phyloP scores from a whole-genome alignment of 1,139 yeast species.

The Diutina scorzettiae region DNA sequence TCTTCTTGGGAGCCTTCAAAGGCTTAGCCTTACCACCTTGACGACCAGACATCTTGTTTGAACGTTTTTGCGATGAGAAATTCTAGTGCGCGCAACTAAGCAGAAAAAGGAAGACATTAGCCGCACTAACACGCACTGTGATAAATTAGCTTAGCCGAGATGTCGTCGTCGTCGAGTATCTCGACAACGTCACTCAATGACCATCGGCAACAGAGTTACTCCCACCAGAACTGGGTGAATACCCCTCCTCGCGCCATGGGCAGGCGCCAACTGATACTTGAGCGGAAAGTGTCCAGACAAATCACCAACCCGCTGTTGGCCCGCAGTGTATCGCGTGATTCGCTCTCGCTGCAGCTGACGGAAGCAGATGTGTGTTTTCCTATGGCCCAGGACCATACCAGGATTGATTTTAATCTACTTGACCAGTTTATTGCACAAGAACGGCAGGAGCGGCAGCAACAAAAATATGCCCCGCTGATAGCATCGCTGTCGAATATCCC shows the following conservation, averaged over 20 bases:
- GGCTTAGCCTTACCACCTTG: conserved; percentile 69
- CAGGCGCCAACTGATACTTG: conserved; percentile 2
- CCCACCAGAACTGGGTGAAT: not conserved
- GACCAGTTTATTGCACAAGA: not conserved
- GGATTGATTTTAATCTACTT: conserved; percentile 12
- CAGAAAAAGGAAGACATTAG: too few species aligned
- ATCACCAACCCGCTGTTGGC: conserved; percentile 1
- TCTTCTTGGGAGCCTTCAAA: conserved; percentile 62
- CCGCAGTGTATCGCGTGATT: not conserved
- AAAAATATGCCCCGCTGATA: not conserved
- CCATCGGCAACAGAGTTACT: not conserved
- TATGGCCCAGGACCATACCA: conserved; percentile 60
- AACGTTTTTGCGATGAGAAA: too few species aligned
- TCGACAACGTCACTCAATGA: not conserved
- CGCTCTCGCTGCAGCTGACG: conserved; percentile 21
- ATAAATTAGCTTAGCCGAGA: too few species aligned
- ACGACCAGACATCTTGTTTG: conserved; percentile 67
- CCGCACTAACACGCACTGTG: too few species aligned
- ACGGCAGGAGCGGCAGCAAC: not conserved
- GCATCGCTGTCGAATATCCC: conserved; percentile 7
- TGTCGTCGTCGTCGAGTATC: not conserved
- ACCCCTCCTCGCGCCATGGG: too few species aligned
- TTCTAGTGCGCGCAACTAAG: too few species aligned
- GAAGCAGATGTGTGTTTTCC: conserved; percentile 99
- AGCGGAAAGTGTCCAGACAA: not conserved